Evolutionary conservation across 805 yeast genomes (phyloP).

Genomic region (Debaryomyces castellii): DNA sequence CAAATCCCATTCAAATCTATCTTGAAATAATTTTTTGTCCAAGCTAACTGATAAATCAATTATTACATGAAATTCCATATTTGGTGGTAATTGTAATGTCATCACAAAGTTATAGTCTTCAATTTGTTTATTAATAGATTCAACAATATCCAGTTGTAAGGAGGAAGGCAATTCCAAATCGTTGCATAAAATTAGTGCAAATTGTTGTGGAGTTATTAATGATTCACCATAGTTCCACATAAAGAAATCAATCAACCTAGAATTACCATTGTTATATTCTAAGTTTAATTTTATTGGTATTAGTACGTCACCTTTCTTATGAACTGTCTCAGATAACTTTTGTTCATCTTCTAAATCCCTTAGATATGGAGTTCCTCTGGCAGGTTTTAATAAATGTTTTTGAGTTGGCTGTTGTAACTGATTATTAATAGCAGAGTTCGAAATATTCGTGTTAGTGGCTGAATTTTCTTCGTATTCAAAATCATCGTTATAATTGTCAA

Average conservation of each 20-base stretch:
- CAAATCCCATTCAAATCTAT: slow-evolving; percentile 94
- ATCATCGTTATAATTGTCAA: slow-evolving; percentile 60
- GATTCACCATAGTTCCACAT: slow-evolving; percentile 73
- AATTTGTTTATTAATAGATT: slow-evolving; percentile 75
- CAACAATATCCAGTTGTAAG: slow-evolving; percentile 61
- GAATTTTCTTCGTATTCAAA: slow-evolving; percentile 31
- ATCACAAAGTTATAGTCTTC: slow-evolving; percentile 70
- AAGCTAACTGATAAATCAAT: slow-evolving; percentile 79
- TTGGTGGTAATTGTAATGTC: slow-evolving; percentile 59
- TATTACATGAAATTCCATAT: slow-evolving; percentile 66
- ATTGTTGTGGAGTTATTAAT: slow-evolving; percentile 67
- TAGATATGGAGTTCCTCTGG: slow-evolving; percentile 22
- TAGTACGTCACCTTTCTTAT: slow-evolving; percentile 39
- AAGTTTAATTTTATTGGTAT: slow-evolving; percentile 68
- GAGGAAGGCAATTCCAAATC: slow-evolving; percentile 79
- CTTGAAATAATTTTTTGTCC: slow-evolving; percentile 82
- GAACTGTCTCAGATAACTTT: slow-evolving; percentile 23
- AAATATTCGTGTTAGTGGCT: slow-evolving; percentile 11
- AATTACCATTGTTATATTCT: slow-evolving; percentile 53
- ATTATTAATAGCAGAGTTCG: slow-evolving; percentile 14
- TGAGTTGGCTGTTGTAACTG: slow-evolving; percentile 36
- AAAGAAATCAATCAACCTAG: slow-evolving; percentile 59
- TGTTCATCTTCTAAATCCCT: slow-evolving; percentile 21
- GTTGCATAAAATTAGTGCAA: slow-evolving; percentile 72
- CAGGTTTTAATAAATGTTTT: slow-evolving; percentile 25